phyloP scores from a whole-genome alignment of 208 protist genomes.

The Porcisia deanei region DNA sequence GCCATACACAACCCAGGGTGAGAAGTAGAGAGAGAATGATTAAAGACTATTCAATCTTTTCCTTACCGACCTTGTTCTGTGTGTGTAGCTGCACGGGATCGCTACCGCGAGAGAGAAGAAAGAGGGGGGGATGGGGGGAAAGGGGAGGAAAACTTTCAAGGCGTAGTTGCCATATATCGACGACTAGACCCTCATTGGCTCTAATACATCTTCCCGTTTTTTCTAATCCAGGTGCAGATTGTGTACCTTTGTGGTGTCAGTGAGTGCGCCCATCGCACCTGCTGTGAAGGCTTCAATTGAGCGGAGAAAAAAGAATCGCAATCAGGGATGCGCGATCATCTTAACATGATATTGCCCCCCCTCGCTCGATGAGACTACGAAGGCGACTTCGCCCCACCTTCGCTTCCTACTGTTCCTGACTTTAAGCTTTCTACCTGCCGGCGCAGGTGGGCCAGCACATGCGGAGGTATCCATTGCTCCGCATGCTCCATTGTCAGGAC shows the following conservation, averaged over 20 bases:
- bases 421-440: neutral
- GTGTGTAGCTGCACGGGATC: neutral
- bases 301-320: neutral
- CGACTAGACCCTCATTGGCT: neutral
- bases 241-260: neutral
- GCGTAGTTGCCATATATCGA: neutral
- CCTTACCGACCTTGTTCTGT: neutral
- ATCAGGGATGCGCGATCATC: neutral
- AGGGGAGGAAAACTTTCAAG: neutral
- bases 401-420: neutral
- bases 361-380: neutral
- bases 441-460: constrained; percentile 5
- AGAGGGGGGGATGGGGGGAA: too few relatives aligned
- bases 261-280: neutral
- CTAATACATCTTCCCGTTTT: neutral
- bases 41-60: neutral
- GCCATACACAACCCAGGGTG: neutral
- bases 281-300: neutral
- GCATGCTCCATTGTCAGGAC: constrained; percentile 25
- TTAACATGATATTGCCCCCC: neutral
- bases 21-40: neutral
- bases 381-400: neutral
- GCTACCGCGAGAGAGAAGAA: neutral
- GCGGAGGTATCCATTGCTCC: constrained; percentile 25
- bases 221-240: neutral